These are phyloP conservation scores for Ballota nigra DNA, from an alignment of 257 asterid genomes.

Conservation along the genomic window DNA sequence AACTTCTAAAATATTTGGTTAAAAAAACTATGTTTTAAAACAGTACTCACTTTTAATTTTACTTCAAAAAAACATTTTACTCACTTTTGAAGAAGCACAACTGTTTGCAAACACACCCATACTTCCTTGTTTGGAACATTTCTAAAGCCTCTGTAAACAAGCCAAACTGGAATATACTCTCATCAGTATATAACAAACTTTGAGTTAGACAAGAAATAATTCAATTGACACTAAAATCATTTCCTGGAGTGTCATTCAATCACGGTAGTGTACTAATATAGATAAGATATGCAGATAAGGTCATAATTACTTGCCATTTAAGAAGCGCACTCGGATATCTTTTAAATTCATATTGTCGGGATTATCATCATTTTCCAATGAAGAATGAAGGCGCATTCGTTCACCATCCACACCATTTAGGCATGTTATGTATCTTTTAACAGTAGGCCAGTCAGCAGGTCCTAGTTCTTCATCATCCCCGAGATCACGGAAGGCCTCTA, in stretches of 20 bases:
- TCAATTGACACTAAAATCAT: not conserved
- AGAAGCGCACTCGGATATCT: slow-evolving; percentile 82
- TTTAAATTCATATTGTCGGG: slow-evolving; percentile 56
- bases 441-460: slow-evolving; percentile 93
- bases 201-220: not conserved
- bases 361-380: slow-evolving; percentile 43
- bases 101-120: not conserved
- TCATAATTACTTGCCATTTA: slow-evolving; percentile 61
- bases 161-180: slow-evolving; percentile 3
- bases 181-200: not conserved
- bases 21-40: no score
- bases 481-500: slow-evolving; percentile 84
- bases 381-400: slow-evolving; percentile 61
- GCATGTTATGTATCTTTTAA: slow-evolving; percentile 67
- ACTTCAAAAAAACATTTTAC: no score
- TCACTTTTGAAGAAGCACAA: no score
- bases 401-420: slow-evolving; percentile 71
- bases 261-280: no score
- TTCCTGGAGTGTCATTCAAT: not conserved
- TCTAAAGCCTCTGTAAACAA: not conserved
- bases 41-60: no score
- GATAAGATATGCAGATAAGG: slow-evolving; percentile 1
- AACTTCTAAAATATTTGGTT: not conserved
- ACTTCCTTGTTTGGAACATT: not conserved
- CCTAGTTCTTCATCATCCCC: slow-evolving; percentile 98